A percentile compares a stretch with the other conserved stretches of the same genome.
These are phyloP conservation scores for Chlorella sorokiniana DNA, from an alignment of 139 green algal species.

Conservation along the genomic window DNA sequence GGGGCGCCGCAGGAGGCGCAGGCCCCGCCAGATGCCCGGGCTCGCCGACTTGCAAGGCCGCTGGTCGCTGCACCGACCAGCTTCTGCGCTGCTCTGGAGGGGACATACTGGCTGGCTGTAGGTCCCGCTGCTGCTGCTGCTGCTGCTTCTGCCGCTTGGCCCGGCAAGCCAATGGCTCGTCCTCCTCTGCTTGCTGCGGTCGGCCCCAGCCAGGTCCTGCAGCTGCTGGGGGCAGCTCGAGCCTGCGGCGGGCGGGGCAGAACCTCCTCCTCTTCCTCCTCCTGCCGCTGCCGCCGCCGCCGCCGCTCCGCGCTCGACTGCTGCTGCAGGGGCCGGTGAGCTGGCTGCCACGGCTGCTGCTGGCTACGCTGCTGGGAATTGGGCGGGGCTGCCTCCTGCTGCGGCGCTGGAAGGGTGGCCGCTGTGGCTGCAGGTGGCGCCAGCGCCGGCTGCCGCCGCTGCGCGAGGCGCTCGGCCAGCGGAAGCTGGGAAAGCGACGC, in stretches of 20 bases:
- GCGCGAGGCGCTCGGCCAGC: background rate
- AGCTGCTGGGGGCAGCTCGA: too few relatives aligned
- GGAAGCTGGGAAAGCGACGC: conserved; percentile 9
- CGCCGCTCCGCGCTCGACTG: background rate
- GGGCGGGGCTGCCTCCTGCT: background rate
- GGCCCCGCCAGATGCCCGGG: background rate
- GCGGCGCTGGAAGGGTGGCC: background rate
- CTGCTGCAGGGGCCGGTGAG: background rate
- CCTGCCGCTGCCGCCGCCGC: background rate
- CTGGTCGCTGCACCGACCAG: background rate
- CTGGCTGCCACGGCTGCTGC: background rate
- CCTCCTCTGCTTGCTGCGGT: background rate
- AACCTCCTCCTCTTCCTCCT: background rate
- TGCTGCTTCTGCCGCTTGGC: background rate
- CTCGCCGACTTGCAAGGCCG: too few relatives aligned
- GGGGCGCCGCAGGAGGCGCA: background rate
- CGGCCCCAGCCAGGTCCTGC: background rate
- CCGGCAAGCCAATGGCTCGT: background rate
- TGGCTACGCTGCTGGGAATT: background rate
- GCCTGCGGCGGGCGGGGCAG: too few relatives aligned
- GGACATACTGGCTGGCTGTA: background rate
- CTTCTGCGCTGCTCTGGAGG: too few relatives aligned
- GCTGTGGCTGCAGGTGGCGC: background rate
- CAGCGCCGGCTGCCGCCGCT: background rate
- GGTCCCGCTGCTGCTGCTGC: background rate